Evolutionary conservation across 2,329 filamentous ascomycete species (phyloP), one percentile per base, ranked within the genome.

Genomic region (Hirsutella minnesotensis): DNA sequence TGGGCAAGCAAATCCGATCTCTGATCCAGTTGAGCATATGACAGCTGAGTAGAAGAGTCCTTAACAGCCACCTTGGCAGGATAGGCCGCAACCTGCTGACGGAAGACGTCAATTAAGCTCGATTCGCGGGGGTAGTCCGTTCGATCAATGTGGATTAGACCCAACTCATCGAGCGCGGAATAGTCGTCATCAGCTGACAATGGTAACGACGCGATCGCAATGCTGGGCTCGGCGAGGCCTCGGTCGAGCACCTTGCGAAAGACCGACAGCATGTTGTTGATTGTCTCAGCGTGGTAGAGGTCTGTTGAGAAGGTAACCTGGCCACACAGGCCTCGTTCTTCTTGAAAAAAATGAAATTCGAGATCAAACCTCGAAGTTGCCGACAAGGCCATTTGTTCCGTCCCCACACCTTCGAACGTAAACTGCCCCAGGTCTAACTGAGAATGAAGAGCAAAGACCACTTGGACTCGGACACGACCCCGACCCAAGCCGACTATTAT

Each of bases 341-440:
- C 44, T 9, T 53, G 43, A 24, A 43, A 49, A 30, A 55, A 33
- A 21, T 53, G 52, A 19, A 55, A 49, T 21, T 56, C 54, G 1
- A 56, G 35, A 27, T 56, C 51, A 19, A 54, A 53, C 20, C 47
- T 20, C 3, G 49, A 43, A 0, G 44, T 44, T 1, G 30, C 12
- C 18, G 34, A 2, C 5, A 37, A 24, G 0, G 19, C 19, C 21
- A 52, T 37, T 1, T 18, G 8, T 15, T 51, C 42, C 0, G 40
- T 43, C 12, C 49, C 38, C 4, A 51, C 9, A 1, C 39, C 48
- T 9, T 51, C 46, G 0, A 53, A 27, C 2, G 19, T 13, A 35
- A 53, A 39, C 18, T 19, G n/a, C 5, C 20, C 37, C n/a, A 45
- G 37, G 2, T 42, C 39, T 24, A 27, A 15, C 19, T 49, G 47